These are phyloP conservation scores for Thraustotheca clavata DNA, from an alignment of 352 stramenopile genomes.

Conservation along the genomic window DNA sequence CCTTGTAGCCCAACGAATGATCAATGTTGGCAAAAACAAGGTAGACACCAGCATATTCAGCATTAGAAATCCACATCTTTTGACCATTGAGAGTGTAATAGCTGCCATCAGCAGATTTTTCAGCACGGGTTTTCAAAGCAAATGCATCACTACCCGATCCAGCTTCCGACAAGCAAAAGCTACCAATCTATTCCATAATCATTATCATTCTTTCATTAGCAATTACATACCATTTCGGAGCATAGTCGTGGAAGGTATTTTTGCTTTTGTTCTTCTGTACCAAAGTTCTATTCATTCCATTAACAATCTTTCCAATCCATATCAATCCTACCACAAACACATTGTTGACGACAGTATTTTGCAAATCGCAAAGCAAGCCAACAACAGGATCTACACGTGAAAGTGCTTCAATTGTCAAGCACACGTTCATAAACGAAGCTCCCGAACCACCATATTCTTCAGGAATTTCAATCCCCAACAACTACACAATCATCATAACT, in stretches of 20 bases:
- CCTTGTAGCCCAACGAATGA: slow-evolving; percentile 90
- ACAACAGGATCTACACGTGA: slow-evolving; percentile 93
- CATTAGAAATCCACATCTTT: slow-evolving; percentile 98
- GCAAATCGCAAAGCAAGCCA: slow-evolving; percentile 92
- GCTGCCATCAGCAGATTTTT: slow-evolving; percentile 76
- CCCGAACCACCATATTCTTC: slow-evolving; percentile 87
- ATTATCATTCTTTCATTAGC: neutral
- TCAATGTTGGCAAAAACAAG: slow-evolving; percentile 95
- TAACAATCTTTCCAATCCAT: no score
- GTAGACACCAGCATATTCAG: slow-evolving; percentile 91
- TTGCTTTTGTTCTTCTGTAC: slow-evolving; percentile 71
- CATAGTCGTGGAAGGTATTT: slow-evolving; percentile 80
- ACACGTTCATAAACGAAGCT: slow-evolving; percentile 92
- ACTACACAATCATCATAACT: slow-evolving; percentile 23
- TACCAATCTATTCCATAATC: slow-evolving; percentile 66
- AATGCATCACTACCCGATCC: slow-evolving; percentile 94
- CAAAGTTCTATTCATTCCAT: slow-evolving; percentile 40
- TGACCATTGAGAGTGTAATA: slow-evolving; percentile 94
- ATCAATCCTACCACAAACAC: slow-evolving; percentile 68
- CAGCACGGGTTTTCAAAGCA: slow-evolving; percentile 89
- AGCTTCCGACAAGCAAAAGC: slow-evolving; percentile 94
- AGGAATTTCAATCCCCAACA: slow-evolving; percentile 96
- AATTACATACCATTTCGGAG: slow-evolving; percentile 51
- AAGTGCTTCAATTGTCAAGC: slow-evolving; percentile 95
- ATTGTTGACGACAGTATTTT: slow-evolving; percentile 95